Base-by-base conservation (phyloP, 1,139 yeast species). In the Hyphopichia khmerensis region DNA sequence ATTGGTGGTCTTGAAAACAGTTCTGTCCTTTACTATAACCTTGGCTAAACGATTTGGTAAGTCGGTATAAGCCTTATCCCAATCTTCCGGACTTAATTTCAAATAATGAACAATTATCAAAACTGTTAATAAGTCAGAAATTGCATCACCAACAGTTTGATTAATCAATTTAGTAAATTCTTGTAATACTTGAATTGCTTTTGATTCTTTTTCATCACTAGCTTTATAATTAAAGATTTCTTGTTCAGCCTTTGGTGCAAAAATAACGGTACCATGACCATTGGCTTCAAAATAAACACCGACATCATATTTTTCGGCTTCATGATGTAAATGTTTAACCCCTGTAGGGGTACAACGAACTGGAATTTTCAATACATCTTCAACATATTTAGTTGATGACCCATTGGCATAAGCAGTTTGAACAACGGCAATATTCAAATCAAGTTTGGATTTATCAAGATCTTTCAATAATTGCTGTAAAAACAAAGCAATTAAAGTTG, bases 351-450 rank as follows among this genome's bases (percentile, higher is more conserved):
- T 88, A 62, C 95, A 88, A 3, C 82, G 80, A 9, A 89, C 96
- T 0, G 96, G 96, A 15, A 89, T 67, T 46, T 80, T 73, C 54
- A 93, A 73, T 0, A 66, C 73, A 4, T 83, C 69, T 41, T 75
- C 75, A 33, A 93, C 71, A 57, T 82, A 93, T 35, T 76, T 70
- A 0, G 98, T 88, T 0, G 97, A 87, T 9, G 87, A 80, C 3
- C 99, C 99, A 61, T 93, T 93, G 40, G 99, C 99, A 59, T 93
- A 93, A 1, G 99, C 99, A 1, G 99, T 93, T 69, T 93, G 99
- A 21, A 93, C 90, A 8, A 91, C 95, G 5, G 98, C 99, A 43
- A 93, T 69, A 21, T 72, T 62, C 43, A 82, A 67, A 2, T 65
- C 53, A 35, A 56, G 62, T 14, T 69, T 66, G 10, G 76, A 57